These are phyloP conservation scores for Trichoderma oligosporum DNA, from an alignment of 2,329 filamentous ascomycete genomes.

Conservation along the genomic window DNA sequence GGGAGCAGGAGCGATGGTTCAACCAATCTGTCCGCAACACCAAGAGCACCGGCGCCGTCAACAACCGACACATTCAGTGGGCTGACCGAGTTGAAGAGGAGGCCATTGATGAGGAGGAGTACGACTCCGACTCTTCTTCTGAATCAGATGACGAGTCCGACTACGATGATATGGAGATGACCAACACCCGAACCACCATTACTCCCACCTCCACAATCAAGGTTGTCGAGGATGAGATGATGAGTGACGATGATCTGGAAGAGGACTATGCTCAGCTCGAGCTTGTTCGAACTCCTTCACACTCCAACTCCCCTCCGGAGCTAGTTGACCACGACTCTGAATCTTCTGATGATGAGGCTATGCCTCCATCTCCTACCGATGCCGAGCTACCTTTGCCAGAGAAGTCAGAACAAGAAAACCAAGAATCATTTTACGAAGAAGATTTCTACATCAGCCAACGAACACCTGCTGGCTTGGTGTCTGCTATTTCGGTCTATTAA, in stretches of 20 bases:
- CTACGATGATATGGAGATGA: conserved; percentile 58
- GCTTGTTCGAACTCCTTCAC: conserved; percentile 66
- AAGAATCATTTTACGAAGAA: conserved; percentile 48
- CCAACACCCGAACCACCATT: conserved; percentile 36
- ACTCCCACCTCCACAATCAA: conserved; percentile 35
- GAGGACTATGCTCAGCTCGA: conserved; percentile 63
- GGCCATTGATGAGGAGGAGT: conserved; percentile 58
- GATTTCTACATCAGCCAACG: conserved; percentile 50
- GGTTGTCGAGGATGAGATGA: conserved; percentile 41
- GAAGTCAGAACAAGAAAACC: conserved; percentile 41
- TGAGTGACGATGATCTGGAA: conserved; percentile 53
- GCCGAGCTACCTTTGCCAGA: conserved; percentile 55
- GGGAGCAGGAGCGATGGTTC: conserved; percentile 96
- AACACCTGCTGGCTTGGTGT: conserved; percentile 49
- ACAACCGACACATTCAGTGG: conserved; percentile 77
- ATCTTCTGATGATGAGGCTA: conserved; percentile 69
- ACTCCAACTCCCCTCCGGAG: conserved; percentile 63
- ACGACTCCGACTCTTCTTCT: conserved; percentile 54
- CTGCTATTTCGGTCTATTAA: conserved; percentile 57
- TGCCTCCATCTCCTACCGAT: conserved; percentile 67
- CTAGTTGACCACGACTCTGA: conserved; percentile 67
- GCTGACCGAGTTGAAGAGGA: conserved; percentile 74
- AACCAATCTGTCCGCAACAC: conserved; percentile 87
- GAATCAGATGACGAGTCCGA: conserved; percentile 48
- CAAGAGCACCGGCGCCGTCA: conserved; percentile 50